Evolutionary conservation across 257 asterid genomes (phyloP).

Genomic region (Galeopsis tetrahit): DNA sequence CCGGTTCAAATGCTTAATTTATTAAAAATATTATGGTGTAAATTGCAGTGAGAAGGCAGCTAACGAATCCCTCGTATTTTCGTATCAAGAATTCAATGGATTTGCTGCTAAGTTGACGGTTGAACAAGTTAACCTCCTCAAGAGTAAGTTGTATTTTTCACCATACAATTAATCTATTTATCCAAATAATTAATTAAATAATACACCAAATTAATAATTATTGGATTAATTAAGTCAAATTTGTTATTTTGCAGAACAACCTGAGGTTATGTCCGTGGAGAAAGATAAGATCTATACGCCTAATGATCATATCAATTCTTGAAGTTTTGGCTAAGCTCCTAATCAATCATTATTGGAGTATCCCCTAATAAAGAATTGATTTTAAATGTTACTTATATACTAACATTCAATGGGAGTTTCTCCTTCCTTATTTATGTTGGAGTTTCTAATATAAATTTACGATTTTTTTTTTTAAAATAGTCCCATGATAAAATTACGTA

Average conservation of each 20-base stretch:
- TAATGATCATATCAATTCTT: too few relatives aligned
- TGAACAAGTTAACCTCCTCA: neutral
- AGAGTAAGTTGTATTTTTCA: neutral
- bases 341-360: too few relatives aligned
- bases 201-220: neutral
- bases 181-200: neutral
- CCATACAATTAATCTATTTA: neutral
- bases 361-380: too few relatives aligned
- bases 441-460: too few relatives aligned
- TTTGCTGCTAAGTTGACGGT: neutral
- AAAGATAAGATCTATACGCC: too few relatives aligned
- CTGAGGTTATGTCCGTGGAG: too few relatives aligned
- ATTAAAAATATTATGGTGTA: neutral
- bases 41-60: slow-evolving; percentile 14
- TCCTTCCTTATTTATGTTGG: too few relatives aligned
- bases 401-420: too few relatives aligned
- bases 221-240: neutral
- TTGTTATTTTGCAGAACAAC: neutral
- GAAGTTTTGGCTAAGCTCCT: too few relatives aligned
- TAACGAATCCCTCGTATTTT: neutral
- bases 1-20: neutral
- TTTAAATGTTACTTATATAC: too few relatives aligned
- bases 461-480: too few relatives aligned
- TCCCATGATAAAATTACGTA: too few relatives aligned
- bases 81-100: neutral